Evolutionary conservation across 1,284 basidiomycete species (phyloP).

Genomic region (Rhodotorula sp.): DNA sequence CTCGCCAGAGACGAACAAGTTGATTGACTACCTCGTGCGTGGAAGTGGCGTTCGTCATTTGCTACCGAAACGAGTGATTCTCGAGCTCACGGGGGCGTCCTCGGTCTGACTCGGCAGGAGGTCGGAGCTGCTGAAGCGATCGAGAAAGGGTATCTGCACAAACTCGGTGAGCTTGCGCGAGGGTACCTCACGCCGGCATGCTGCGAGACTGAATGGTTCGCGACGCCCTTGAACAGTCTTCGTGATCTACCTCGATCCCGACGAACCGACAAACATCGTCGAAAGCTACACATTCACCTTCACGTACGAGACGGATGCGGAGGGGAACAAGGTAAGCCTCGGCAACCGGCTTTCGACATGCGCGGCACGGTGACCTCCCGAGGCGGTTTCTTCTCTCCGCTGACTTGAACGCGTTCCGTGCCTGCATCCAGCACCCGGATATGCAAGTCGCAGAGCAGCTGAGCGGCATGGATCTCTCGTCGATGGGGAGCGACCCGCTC

Average conservation of each 20-base stretch:
- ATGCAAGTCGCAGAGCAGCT: slow-evolving; percentile 39
- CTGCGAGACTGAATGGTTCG: too few species aligned
- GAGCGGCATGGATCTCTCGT: slow-evolving; percentile 25
- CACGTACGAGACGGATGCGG: slow-evolving; percentile 25
- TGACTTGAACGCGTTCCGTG: not conserved
- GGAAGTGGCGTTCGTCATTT: too few species aligned
- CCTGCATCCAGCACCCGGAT: slow-evolving; percentile 18
- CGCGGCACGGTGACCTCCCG: too few species aligned
- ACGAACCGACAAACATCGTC: slow-evolving; percentile 41
- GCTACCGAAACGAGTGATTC: not conserved
- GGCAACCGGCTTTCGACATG: not conserved
- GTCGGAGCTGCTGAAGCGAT: slow-evolving; percentile 40
- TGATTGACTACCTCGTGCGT: slow-evolving; percentile 69
- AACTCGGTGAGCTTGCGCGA: slow-evolving; percentile 25
- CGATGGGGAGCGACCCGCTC: not conserved
- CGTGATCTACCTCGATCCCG: slow-evolving; percentile 63
- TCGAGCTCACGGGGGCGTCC: too few species aligned
- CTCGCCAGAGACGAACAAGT: slow-evolving; percentile 71
- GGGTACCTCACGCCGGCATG: not conserved
- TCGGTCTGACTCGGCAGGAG: slow-evolving; percentile 21
- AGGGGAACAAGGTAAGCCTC: slow-evolving; percentile 27
- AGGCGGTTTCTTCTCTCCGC: not conserved
- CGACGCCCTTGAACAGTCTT: slow-evolving; percentile 54
- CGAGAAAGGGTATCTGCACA: slow-evolving; percentile 37
- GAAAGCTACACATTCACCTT: slow-evolving; percentile 43